These are phyloP conservation scores for Candida tammaniensis DNA, from an alignment of 805 yeast genomes.

Conservation along the genomic window DNA sequence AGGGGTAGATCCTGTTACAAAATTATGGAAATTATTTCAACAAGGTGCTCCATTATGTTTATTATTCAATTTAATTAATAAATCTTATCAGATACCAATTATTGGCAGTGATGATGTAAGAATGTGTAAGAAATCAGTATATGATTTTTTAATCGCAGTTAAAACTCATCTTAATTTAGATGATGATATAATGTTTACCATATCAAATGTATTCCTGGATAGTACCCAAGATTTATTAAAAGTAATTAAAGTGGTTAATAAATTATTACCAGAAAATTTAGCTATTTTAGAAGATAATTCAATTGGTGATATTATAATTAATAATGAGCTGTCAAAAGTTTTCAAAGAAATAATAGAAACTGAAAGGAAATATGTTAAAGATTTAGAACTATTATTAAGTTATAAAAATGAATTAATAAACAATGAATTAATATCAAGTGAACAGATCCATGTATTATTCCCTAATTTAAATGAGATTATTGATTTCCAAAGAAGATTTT, in stretches of 20 bases:
- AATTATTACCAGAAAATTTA: constrained; percentile 37
- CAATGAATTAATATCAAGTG: constrained; percentile 69
- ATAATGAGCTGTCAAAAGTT: constrained; percentile 70
- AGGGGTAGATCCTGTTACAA: constrained; percentile 89
- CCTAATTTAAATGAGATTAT: constrained; percentile 82
- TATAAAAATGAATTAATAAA: constrained; percentile 68
- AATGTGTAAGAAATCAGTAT: constrained; percentile 83
- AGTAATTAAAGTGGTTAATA: constrained; percentile 69
- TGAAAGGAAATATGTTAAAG: constrained; percentile 91
- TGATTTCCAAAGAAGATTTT: constrained; percentile 87
- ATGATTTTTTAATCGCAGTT: constrained; percentile 86
- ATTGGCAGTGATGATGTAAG: constrained; percentile 78
- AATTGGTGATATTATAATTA: constrained; percentile 26
- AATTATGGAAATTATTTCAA: constrained; percentile 82
- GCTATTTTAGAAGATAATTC: constrained; percentile 20
- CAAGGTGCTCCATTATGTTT: constrained; percentile 91
- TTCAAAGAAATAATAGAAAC: constrained; percentile 82
- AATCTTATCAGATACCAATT: constrained; percentile 47
- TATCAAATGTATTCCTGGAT: constrained; percentile 84
- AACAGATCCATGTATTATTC: constrained; percentile 74
- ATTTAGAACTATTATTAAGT: constrained; percentile 67
- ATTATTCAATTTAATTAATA: constrained; percentile 60
- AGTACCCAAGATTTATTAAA: constrained; percentile 73
- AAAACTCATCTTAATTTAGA: constrained; percentile 68
- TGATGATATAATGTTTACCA: constrained; percentile 83